Evolutionary conservation across 371 early-diverging fungal genomes (phyloP), one percentile per base, ranked within the genome.

Genomic region (Haplosporangium sp.): DNA sequence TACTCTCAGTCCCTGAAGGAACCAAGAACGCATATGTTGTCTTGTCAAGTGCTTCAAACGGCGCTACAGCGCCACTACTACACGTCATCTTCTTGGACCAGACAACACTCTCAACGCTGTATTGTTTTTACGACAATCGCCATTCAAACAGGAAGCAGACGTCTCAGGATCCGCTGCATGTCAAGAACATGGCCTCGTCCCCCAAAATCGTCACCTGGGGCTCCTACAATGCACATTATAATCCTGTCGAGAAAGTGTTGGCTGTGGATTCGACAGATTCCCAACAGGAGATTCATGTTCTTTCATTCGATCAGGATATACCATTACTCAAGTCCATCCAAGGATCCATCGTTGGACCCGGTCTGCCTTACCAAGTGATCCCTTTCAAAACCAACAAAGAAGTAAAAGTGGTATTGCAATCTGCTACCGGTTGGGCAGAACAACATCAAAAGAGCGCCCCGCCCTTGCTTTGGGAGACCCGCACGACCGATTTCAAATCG

Each of bases 161-260:
- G 7, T 14, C 10, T 10, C 41, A 38, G 14, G 47, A 20, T 5
- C 29, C 8, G 10, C 45, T 23, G n/a, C n/a, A 41, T 57, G 20
- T 18, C 29, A 62, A 47, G n/a, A 29, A 43, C 16, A 62, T 14
- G 29, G 58, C 72, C 0, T 59, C 72, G 9, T 55, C 57, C 0
- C 74, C 74, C 23, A 69, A 47, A 47, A 36, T 80, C 47, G 74
- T 82, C 23, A 68, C 81, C n/a, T 87, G 87, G 87, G 87, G 87
- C 1, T 74, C 81, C 12, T 84, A 83, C 55, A 64, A 80, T 62
- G 60, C 79, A 8, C 37, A 51, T 0, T 81, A 74, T 42, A 53
- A 83, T 40, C 59, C 74, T 6, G 41, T 57, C 9, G 58, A 55
- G 6, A 60, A 67, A 10, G 48, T 40, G 4, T 45, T 83, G 47